Conservation (phyloP, 805 yeast genomes). For the Candida michaelii region DNA sequence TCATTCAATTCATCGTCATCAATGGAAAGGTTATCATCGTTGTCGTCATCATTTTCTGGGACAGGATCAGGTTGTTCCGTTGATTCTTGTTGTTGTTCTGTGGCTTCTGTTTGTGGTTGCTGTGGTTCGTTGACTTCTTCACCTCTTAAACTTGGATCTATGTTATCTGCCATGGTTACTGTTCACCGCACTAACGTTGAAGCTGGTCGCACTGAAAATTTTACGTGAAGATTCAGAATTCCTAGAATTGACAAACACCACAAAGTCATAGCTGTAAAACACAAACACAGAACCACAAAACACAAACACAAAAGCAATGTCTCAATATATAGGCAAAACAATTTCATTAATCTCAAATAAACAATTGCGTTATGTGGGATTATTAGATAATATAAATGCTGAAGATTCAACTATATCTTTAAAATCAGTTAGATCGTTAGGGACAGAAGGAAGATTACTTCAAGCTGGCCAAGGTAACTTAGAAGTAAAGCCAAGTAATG, state of each 20-base stretch:
- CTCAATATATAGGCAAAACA: slow-evolving; percentile 89
- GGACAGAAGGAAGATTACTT: slow-evolving; percentile 85
- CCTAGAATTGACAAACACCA: no score
- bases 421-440: slow-evolving; percentile 75
- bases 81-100: neutral
- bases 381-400: slow-evolving; percentile 83
- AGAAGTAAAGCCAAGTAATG: slow-evolving; percentile 71
- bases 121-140: neutral
- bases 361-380: slow-evolving; percentile 85
- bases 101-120: neutral
- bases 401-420: slow-evolving; percentile 88
- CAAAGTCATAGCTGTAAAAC: neutral
- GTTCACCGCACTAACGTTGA: no score
- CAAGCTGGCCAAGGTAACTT: slow-evolving; percentile 55
- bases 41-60: slow-evolving; percentile 1
- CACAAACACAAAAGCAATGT: slow-evolving; percentile 49
- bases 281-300: slow-evolving; percentile 1
- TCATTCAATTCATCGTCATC: slow-evolving; percentile 11
- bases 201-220: slow-evolving; percentile 4
- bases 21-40: slow-evolving; percentile 1
- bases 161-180: slow-evolving; percentile 6
- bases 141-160: slow-evolving; percentile 4
- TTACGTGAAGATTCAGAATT: neutral
- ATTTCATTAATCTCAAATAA: slow-evolving; percentile 77
- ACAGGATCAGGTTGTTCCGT: neutral